These are phyloP conservation scores for Myriosclerotinia scirpicola DNA, from an alignment of 2,329 filamentous ascomycete genomes.

Conservation along the genomic window DNA sequence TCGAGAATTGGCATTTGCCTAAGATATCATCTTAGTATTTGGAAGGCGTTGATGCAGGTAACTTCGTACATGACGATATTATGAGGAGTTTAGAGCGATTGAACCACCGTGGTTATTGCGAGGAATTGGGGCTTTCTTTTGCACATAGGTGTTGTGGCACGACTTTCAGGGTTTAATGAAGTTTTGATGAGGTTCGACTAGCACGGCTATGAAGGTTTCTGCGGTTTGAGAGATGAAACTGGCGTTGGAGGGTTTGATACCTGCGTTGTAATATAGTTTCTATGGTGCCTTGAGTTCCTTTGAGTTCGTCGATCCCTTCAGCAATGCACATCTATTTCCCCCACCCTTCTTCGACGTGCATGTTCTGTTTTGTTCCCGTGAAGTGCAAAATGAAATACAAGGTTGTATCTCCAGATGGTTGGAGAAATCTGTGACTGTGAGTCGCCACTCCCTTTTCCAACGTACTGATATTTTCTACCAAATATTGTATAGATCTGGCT, in stretches of 20 bases:
- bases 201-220: not conserved
- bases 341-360: not conserved
- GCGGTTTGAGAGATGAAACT: not conserved
- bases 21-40: not conserved
- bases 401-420: too few relatives aligned
- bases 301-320: not conserved
- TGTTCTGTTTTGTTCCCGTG: not conserved
- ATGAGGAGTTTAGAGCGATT: not conserved
- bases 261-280: not conserved
- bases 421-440: not conserved
- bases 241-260: not conserved
- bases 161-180: not conserved
- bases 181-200: not conserved
- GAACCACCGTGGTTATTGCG: not conserved
- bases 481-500: not conserved
- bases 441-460: not conserved
- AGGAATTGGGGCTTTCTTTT: not conserved
- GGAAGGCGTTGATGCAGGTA: not conserved
- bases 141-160: not conserved
- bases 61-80: not conserved
- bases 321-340: not conserved
- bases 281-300: not conserved
- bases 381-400: not conserved
- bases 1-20: too few relatives aligned
- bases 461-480: not conserved